Evolutionary conservation across 768 basidiomycete genomes (phyloP), one percentile per base, ranked within the genome.

Genomic region (Amanita pallidorosea): DNA sequence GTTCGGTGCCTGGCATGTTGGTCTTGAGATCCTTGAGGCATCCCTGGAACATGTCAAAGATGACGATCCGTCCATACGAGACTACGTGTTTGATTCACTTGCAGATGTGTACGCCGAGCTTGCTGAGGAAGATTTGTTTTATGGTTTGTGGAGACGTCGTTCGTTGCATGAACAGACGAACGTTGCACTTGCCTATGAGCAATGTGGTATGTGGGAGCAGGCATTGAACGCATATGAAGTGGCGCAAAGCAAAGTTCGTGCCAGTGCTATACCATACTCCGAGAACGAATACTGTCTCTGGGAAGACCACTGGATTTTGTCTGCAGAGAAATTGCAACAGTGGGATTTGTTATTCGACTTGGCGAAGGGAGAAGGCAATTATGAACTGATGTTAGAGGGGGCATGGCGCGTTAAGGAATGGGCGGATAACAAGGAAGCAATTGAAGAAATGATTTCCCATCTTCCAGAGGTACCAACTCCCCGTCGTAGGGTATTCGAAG

Each of bases 281-380:
- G 96, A 99, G 64, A 75, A 86, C 1, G 96, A 99, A 64, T 97
- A 94, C 64, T 92, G 88, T 59, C 71, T 99, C 17, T 99, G 96
- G 96, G 96, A 99, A 60, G 96, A 99, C 63, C 96, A 99, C 64
- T 99, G 96, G 95, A 88, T 99, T 53, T 70, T 94, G 7, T 78
- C 93, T 1, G 85, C 92, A 0, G 90, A 95, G 68, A 99, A 99
- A 65, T 72, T 99, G 15, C 96, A 98, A 62, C 88, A 96, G 55
- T 99, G 96, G 96, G 96, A 99, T 53, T 79, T 87, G 18, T 75
- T 99, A 4, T 80, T 88, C 55, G 96, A 99, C 47, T 78, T 99
- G 17, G 92, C 91, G 1, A 82, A 83, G 57, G 80, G 73, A 50
- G 95, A 98, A 65, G 81, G 80, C 23, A 96, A 98, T 60, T 81